A percentile compares a stretch with the other conserved stretches of the same genome.
These are phyloP conservation scores for Alopecurus myosuroides DNA, from an alignment of 176 grass and related monocot genomes.

Conservation along the genomic window DNA sequence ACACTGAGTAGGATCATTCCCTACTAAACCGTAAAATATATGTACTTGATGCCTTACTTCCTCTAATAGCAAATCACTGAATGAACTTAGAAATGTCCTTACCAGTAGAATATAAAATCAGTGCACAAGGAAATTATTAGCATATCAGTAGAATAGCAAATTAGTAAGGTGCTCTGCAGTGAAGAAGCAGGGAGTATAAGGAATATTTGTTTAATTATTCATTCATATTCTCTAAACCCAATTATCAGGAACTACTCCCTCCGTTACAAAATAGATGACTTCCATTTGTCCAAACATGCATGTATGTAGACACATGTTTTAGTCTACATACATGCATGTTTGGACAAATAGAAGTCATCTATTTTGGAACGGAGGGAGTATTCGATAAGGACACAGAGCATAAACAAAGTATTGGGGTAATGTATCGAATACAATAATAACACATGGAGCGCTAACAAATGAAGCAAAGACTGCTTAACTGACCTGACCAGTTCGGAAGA, in stretches of 20 bases:
- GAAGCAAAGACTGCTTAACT: constrained; percentile 11
- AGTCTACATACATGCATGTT: too few species aligned
- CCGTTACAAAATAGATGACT: too few species aligned
- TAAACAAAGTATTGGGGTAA: not conserved
- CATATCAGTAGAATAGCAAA: not conserved
- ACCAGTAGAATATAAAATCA: not conserved
- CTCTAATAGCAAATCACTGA: not conserved
- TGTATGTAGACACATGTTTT: too few species aligned
- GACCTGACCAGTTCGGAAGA: constrained; percentile 97
- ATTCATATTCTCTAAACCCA: not conserved
- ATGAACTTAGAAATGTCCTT: not conserved
- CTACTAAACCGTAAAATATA: not conserved
- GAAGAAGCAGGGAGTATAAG: not conserved
- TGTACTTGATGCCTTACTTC: not conserved
- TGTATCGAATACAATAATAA: not conserved
- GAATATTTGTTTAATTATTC: not conserved
- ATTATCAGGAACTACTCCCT: not conserved
- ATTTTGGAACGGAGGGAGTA: too few species aligned
- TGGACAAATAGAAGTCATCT: too few species aligned
- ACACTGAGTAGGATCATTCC: not conserved
- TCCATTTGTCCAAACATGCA: too few species aligned
- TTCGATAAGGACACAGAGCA: not conserved
- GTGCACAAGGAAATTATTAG: not conserved
- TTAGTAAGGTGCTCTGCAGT: not conserved
- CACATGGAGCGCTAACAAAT: constrained; percentile 1